phyloP scores from a whole-genome alignment of 1,139 yeast species.

The Candida tetrigidarum region DNA sequence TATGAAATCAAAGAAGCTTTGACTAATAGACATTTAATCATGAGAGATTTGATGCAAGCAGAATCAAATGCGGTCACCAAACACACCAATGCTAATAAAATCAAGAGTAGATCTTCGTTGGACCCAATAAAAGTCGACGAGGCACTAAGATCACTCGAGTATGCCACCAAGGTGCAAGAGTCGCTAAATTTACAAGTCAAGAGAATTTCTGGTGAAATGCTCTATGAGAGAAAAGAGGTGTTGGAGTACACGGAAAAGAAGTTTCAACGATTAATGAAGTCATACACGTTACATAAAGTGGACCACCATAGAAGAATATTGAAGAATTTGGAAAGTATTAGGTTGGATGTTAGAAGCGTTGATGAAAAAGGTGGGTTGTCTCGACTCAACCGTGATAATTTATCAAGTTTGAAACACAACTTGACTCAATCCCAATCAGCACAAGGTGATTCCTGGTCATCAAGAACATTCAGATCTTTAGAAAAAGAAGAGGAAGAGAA shows the following conservation, averaged over 20 bases:
- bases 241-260: constrained; percentile 58
- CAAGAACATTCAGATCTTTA: constrained; percentile 64
- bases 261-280: constrained; percentile 57
- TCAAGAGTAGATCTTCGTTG: constrained; percentile 74
- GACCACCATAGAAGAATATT: constrained; percentile 87
- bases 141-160: constrained; percentile 78
- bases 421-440: constrained; percentile 53
- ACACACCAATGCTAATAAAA: constrained; percentile 74
- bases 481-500: constrained; percentile 37
- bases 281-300: constrained; percentile 70
- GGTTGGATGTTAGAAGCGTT: constrained; percentile 74
- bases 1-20: constrained; percentile 90
- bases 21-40: constrained; percentile 87
- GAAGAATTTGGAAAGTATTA: constrained; percentile 72
- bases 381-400: constrained; percentile 76
- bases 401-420: constrained; percentile 50
- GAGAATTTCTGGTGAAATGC: constrained; percentile 85
- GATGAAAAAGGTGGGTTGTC: constrained; percentile 84
- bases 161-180: constrained; percentile 79
- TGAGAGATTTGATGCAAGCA: constrained; percentile 86
- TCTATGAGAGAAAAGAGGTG: constrained; percentile 68
- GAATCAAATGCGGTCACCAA: constrained; percentile 72
- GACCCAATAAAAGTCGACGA: constrained; percentile 93
- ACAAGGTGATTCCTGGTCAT: constrained; percentile 65
- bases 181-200: constrained; percentile 74